These are phyloP conservation scores for Jatropha podagrica DNA, from an alignment of 441 rosid genomes.

Conservation along the genomic window DNA sequence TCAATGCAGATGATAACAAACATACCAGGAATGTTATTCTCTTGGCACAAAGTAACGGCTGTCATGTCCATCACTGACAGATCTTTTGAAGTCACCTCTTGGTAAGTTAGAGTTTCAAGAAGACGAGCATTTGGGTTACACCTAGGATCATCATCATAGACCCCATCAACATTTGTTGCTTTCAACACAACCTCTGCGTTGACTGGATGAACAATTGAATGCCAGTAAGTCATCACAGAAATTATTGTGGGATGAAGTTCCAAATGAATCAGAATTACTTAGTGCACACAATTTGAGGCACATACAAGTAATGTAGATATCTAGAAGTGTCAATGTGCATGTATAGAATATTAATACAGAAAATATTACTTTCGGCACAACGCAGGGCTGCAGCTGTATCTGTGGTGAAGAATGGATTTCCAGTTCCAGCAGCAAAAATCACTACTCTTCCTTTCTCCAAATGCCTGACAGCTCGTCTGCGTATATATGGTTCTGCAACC, in stretches of 20 bases:
- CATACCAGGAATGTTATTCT: slow-evolving; percentile 89
- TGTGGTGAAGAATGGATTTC: slow-evolving; percentile 94
- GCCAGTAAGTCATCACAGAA: not conserved
- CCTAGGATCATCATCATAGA: slow-evolving; percentile 82
- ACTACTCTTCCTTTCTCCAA: slow-evolving; percentile 96
- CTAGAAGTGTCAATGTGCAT: not conserved
- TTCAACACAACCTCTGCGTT: slow-evolving; percentile 91
- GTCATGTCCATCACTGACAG: slow-evolving; percentile 98
- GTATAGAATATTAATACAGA: not conserved
- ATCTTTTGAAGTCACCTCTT: slow-evolving; percentile 83
- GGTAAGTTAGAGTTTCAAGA: slow-evolving; percentile 67
- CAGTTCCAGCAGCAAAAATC: slow-evolving; percentile 93
- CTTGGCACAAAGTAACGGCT: slow-evolving; percentile 92
- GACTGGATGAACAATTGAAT: slow-evolving; percentile 43
- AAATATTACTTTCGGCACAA: slow-evolving; percentile 78
- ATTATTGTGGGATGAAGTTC: not conserved
- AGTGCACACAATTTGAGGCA: not conserved
- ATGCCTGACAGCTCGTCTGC: slow-evolving; percentile 85
- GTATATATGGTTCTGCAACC: slow-evolving; percentile 95
- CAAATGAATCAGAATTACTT: not conserved
- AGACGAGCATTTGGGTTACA: slow-evolving; percentile 76
- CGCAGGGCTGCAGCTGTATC: slow-evolving; percentile 96
- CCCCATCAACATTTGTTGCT: slow-evolving; percentile 93
- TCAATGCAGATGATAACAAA: not conserved
- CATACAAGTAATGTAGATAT: not conserved